Evolutionary conservation across 1,284 basidiomycete genomes (phyloP).

Genomic region (Lignosus rhinocerotis): DNA sequence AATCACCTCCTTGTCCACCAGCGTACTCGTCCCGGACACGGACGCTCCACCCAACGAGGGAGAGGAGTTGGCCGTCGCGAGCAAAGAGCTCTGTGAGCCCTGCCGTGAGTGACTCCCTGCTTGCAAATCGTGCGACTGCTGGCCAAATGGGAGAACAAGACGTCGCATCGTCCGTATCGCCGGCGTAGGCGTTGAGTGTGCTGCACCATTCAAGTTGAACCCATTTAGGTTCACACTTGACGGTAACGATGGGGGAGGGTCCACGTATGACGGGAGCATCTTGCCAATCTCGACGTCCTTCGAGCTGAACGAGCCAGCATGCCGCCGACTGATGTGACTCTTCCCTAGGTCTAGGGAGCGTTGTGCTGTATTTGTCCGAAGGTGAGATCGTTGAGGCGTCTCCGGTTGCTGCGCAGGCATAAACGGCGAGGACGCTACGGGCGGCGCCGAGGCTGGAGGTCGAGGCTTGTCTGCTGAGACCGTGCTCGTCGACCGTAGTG

Average conservation of each 20-base stretch:
- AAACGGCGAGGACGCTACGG: slow-evolving; percentile 25
- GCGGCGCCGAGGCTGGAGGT: slow-evolving; percentile 30
- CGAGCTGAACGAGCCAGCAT: slow-evolving; percentile 91
- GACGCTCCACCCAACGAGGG: slow-evolving; percentile 16
- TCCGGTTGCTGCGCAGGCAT: slow-evolving; percentile 22
- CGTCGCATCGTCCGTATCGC: slow-evolving; percentile 46
- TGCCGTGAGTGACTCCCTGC: slow-evolving; percentile 52
- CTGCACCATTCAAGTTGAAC: slow-evolving; percentile 23
- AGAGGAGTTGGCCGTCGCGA: slow-evolving; percentile 40
- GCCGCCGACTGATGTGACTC: slow-evolving; percentile 63
- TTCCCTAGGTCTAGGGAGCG: slow-evolving; percentile 29
- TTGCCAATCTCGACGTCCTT: slow-evolving; percentile 91
- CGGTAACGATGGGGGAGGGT: slow-evolving; percentile 26
- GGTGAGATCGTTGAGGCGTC: slow-evolving; percentile 20
- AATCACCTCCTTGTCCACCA: slow-evolving; percentile 70
- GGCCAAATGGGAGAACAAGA: slow-evolving; percentile 19
- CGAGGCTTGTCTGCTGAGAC: slow-evolving; percentile 15
- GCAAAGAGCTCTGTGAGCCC: slow-evolving; percentile 56
- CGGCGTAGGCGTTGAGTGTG: slow-evolving; percentile 36
- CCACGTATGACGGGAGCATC: slow-evolving; percentile 68
- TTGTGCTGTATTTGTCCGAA: slow-evolving; percentile 25
- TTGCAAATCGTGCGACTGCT: slow-evolving; percentile 16
- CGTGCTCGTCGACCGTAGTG: slow-evolving; percentile 17
- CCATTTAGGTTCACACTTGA: not conserved
- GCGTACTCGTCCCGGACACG: slow-evolving; percentile 43